A percentile compares a stretch with the other conserved stretches of the same genome.
phyloP scores from a whole-genome alignment of 164 flowering plant species.

The Tetrastigma voinierianum region DNA sequence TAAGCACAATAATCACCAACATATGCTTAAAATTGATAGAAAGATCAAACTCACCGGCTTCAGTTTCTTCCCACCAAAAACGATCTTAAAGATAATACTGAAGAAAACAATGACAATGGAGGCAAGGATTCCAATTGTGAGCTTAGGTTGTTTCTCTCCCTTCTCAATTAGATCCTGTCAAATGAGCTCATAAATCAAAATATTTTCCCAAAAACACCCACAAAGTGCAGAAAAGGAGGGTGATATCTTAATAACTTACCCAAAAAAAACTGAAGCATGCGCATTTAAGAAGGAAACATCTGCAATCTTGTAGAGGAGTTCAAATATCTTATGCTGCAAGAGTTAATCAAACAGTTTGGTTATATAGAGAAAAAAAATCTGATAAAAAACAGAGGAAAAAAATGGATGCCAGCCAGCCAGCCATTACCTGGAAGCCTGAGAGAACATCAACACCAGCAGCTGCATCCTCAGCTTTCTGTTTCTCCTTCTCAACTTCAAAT shows the following conservation, averaged over 20 bases:
- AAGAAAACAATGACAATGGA: conserved; percentile 51
- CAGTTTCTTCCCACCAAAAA: conserved; percentile 87
- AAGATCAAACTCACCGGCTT: conserved; percentile 47
- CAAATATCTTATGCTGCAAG: conserved; percentile 79
- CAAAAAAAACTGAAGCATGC: conserved; percentile 50
- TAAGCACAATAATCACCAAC: no score
- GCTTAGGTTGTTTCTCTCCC: conserved; percentile 81
- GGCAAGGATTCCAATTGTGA: conserved; percentile 67
- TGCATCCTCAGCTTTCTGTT: conserved; percentile 78
- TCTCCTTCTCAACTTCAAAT: conserved; percentile 79
- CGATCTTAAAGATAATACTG: conserved; percentile 46
- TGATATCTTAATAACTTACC: conserved; percentile 39
- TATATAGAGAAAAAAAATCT: neutral
- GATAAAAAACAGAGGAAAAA: neutral
- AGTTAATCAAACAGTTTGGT: neutral
- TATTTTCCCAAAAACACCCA: neutral
- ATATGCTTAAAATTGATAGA: neutral
- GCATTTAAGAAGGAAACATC: conserved; percentile 73
- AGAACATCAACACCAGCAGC: conserved; percentile 52
- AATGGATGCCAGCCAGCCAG: neutral
- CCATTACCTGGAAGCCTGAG: conserved; percentile 61
- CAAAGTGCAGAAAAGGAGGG: neutral
- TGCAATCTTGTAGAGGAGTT: conserved; percentile 70
- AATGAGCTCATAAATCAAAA: conserved; percentile 5
- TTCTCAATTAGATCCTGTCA: conserved; percentile 78